Conservation (phyloP, 1,139 yeast species). For the Geotrichum siamense region DNA sequence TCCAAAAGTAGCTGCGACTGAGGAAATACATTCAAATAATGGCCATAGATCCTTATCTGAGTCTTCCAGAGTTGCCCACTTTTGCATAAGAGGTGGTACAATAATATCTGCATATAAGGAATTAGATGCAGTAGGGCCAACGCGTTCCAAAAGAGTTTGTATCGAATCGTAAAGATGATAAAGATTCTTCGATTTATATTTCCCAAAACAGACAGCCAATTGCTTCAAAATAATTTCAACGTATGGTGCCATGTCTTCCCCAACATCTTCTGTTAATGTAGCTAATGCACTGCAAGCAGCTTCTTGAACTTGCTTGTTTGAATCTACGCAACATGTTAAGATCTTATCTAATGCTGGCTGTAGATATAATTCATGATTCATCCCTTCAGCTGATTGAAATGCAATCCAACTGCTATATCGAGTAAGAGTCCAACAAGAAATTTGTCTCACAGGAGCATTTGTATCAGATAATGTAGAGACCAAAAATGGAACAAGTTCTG, state of each 20-base stretch:
- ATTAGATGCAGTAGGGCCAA: slow-evolving; percentile 40
- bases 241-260: slow-evolving; percentile 50
- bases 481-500: slow-evolving; percentile 75
- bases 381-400: slow-evolving; percentile 41
- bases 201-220: slow-evolving; percentile 64
- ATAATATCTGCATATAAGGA: slow-evolving; percentile 51
- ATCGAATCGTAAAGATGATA: slow-evolving; percentile 82
- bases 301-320: slow-evolving; percentile 87
- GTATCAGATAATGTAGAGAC: slow-evolving; percentile 70
- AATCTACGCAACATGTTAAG: slow-evolving; percentile 67
- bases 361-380: slow-evolving; percentile 49
- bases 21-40: slow-evolving; percentile 82
- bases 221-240: slow-evolving; percentile 62
- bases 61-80: slow-evolving; percentile 72
- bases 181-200: slow-evolving; percentile 76
- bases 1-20: slow-evolving; percentile 82
- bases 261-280: slow-evolving; percentile 72
- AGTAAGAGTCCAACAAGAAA: slow-evolving; percentile 91
- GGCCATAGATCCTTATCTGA: slow-evolving; percentile 87
- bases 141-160: slow-evolving; percentile 82
- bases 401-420: slow-evolving; percentile 76
- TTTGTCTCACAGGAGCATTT: slow-evolving; percentile 84
- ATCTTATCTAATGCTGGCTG: slow-evolving; percentile 69
- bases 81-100: slow-evolving; percentile 71
- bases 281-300: slow-evolving; percentile 88